Conservation (phyloP, 2,329 filamentous ascomycete genomes). For the Ilyonectria robusta region DNA sequence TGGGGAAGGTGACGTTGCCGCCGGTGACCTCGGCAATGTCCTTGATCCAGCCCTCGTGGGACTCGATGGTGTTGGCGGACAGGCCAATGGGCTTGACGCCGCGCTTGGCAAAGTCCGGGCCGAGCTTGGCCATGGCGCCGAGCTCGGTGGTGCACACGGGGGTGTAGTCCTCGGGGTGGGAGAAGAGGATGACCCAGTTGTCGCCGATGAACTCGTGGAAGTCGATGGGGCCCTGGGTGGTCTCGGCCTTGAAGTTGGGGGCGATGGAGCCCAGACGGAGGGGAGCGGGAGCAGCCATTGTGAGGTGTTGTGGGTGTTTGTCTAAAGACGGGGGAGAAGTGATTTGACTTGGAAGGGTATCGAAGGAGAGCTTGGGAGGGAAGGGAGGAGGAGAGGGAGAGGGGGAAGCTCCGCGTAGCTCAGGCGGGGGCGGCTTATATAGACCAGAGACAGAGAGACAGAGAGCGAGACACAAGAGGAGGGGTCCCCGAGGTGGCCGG, state of each 20-base stretch:
- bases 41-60: constrained; percentile 90
- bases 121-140: constrained; percentile 90
- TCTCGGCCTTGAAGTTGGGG: constrained; percentile 88
- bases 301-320: constrained; percentile 23
- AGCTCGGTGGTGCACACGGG: constrained; percentile 97
- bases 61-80: constrained; percentile 86
- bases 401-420: background rate
- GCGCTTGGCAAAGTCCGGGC: constrained; percentile 88
- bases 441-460: background rate
- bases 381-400: background rate
- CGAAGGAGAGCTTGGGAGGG: constrained; percentile 5
- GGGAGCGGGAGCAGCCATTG: constrained; percentile 52
- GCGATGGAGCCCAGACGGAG: constrained; percentile 77
- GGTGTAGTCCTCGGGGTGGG: constrained; percentile 91
- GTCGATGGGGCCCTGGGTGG: constrained; percentile 82
- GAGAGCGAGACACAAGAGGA: background rate
- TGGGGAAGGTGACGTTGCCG: constrained; percentile 80
- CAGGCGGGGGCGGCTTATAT: constrained; percentile 10
- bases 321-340: constrained; percentile 2
- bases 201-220: constrained; percentile 87
- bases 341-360: background rate
- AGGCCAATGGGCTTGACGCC: constrained; percentile 93
- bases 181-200: constrained; percentile 88
- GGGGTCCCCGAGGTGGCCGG: constrained; percentile 1
- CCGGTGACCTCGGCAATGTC: constrained; percentile 87